Evolutionary conservation across 2,329 filamentous ascomycete genomes (phyloP).

Genomic region (Aureobasidium namibiae): DNA sequence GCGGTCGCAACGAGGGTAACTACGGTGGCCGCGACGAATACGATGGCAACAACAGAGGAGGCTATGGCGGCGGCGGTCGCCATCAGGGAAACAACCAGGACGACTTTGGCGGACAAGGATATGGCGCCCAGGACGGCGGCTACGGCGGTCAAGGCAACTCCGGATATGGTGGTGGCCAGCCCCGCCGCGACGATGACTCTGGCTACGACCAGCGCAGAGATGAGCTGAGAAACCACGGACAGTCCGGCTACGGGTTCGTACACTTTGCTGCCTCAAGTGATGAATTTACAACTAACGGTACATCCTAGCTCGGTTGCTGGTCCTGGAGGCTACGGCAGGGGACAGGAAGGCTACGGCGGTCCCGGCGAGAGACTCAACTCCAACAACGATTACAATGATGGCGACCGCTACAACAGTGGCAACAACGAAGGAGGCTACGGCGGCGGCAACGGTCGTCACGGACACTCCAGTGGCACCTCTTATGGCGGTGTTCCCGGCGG

Average conservation of each 20-base stretch:
- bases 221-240: constrained; percentile 15
- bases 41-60: constrained; percentile 13
- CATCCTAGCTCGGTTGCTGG: neutral
- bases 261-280: neutral
- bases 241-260: constrained; percentile 16
- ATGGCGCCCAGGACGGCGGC: constrained; percentile 16
- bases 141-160: constrained; percentile 17
- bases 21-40: constrained; percentile 16
- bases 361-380: neutral
- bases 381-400: constrained; percentile 13
- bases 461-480: constrained; percentile 33
- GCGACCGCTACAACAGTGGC: constrained; percentile 17
- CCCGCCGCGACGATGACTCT: constrained; percentile 12
- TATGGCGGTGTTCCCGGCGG: constrained; percentile 33
- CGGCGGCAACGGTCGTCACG: constrained; percentile 22
- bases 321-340: constrained; percentile 11
- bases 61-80: constrained; percentile 18
- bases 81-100: constrained; percentile 12
- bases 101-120: constrained; percentile 4
- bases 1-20: constrained; percentile 19
- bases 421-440: constrained; percentile 19
- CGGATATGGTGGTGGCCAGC: constrained; percentile 15
- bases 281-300: neutral
- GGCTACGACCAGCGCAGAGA: constrained; percentile 15
- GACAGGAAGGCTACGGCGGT: constrained; percentile 7